A percentile compares a stretch with the other conserved stretches of the same genome.
phyloP scores from a whole-genome alignment of 345 rosid genomes.

The Sisymbrium irio region DNA sequence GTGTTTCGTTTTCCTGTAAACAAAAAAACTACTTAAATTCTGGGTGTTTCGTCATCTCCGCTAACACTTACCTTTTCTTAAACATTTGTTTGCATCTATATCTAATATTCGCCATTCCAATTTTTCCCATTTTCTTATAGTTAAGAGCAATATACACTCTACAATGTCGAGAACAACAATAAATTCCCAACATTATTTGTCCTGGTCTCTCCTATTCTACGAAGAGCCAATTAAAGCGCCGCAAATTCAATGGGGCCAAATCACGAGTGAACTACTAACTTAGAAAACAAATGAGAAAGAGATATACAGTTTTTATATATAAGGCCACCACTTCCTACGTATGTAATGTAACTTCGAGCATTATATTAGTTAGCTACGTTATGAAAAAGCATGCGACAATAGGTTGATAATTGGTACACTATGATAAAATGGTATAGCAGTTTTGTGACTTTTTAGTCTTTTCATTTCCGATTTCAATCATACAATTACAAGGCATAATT shows the following conservation, averaged over 20 bases:
- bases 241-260: constrained; percentile 24
- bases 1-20: not conserved
- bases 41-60: not conserved
- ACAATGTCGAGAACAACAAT: not conserved
- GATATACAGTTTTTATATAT: no score
- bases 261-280: not conserved
- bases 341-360: no score
- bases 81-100: not conserved
- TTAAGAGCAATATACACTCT: not conserved
- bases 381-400: no score
- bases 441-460: not conserved
- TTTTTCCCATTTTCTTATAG: not conserved
- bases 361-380: no score
- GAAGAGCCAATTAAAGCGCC: constrained; percentile 34
- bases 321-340: no score
- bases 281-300: no score
- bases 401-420: no score
- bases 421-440: not conserved
- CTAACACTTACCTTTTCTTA: not conserved
- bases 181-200: constrained; percentile 11
- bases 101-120: not conserved
- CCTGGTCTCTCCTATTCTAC: constrained; percentile 13
- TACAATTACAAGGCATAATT: not conserved
- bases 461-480: not conserved
- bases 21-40: not conserved